Evolutionary conservation across 768 basidiomycete species (phyloP), one percentile per base, ranked within the genome.

Genomic region (Leccinum rimulosum): DNA sequence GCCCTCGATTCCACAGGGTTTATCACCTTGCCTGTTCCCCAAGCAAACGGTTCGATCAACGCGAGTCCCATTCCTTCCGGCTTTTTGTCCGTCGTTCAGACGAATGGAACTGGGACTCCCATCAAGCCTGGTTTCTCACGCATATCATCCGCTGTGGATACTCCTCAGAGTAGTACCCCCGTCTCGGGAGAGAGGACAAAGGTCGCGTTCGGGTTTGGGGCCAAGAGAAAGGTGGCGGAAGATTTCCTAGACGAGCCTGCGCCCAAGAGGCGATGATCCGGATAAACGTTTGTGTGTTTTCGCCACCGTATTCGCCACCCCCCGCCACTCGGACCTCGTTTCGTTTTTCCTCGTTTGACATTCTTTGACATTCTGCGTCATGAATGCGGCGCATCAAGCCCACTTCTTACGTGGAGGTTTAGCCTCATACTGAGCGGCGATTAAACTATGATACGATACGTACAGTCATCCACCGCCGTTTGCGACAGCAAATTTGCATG

Each of bases 211-310:
- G 89, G 89, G 11, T 83, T 93, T 68, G 87, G 86, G 35, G 76
- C 80, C 50, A 95, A 95, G 79, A 79, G 93, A 67, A 94, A 93
- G 70, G 89, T 88, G 4, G 82, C 73, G 1, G 88, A 87, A 33
- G 91, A 92, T 57, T 79, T 81, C n/a, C 73, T 75, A 22, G 87
- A 82, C 14, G 80, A 85, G 4, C 90, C 89, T 6, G 82, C 88
- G 9, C 69, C 84, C 27, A 93, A 93, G 77, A 74, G 72, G 56
- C 72, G 76, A 56, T 77, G 59, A 73, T 50, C 22, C 51, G 14
- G 45, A 61, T 27, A n/a, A 50, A 49, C 48, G 9, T 47, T 30
- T 38, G 35, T n/a, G 33, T 36, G 6, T 49, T 2, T 8, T 31
- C 22, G 10, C 15, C 14, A 40, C 47, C n/a, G 30, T 47, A 48